Conservation (phyloP, 1,139 yeast genomes). For the Magnusiomyces fungicola region DNA sequence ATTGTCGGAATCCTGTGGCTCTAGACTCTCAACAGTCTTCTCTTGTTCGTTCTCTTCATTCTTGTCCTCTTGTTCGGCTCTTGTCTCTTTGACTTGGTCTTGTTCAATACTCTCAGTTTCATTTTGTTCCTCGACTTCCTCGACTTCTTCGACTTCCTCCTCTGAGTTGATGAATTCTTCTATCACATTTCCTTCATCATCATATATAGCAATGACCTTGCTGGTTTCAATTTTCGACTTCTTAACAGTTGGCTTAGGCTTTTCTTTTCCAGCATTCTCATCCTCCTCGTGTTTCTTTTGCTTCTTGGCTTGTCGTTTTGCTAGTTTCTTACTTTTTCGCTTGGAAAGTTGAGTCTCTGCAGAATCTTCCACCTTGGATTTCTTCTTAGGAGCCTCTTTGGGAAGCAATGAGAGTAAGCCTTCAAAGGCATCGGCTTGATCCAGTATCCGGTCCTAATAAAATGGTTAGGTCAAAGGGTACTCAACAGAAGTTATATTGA, state of each 20-base stretch:
- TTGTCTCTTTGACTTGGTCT: constrained; percentile 9
- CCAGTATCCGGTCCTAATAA: constrained; percentile 65
- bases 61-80: constrained; percentile 39
- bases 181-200: constrained; percentile 72
- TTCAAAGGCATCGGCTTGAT: constrained; percentile 82
- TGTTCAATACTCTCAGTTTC: constrained; percentile 17
- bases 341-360: constrained; percentile 37
- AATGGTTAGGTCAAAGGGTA: no score
- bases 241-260: constrained; percentile 13
- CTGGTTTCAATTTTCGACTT: constrained; percentile 30
- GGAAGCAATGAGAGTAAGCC: constrained; percentile 88
- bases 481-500: no score
- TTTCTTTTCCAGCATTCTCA: constrained; percentile 17
- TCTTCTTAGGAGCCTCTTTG: constrained; percentile 73
- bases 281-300: constrained; percentile 45
- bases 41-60: no score
- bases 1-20: background rate
- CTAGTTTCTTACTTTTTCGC: constrained; percentile 73
- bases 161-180: constrained; percentile 12
- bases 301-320: constrained; percentile 55
- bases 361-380: constrained; percentile 22
- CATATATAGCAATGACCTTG: constrained; percentile 50
- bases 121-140: constrained; percentile 18
- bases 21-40: no score
- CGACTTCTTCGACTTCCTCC: constrained; percentile 16